Percentiles rank a stretch among this genome's conserved stretches.
Evolutionary conservation across 73 alveolate species (phyloP).

Genomic region (Loxodes magnus): DNA sequence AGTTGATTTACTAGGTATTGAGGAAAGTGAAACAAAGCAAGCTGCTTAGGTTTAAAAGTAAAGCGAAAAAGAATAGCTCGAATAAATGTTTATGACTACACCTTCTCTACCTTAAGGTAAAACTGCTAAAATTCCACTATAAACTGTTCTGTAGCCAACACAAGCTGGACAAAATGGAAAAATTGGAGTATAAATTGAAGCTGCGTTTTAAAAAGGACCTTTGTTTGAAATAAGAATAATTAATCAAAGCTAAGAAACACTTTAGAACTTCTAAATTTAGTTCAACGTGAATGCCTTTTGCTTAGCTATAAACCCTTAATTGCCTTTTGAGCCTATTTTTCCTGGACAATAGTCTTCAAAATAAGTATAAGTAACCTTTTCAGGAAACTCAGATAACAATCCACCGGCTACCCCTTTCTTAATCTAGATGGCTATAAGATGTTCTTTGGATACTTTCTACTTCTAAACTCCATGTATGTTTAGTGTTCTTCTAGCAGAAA

Average conservation of each 20-base stretch:
- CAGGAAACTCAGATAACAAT: not conserved
- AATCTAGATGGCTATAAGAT: slow-evolving; percentile 62
- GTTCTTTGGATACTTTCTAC: slow-evolving; percentile 58
- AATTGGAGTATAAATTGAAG: slow-evolving; percentile 1
- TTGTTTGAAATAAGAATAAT: slow-evolving; percentile 13
- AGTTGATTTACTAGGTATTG: not conserved
- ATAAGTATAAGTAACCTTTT: not conserved
- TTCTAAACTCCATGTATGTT: slow-evolving; percentile 57
- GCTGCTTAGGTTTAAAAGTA: too few species aligned
- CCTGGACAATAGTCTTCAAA: not conserved
- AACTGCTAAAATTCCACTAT: slow-evolving; percentile 6
- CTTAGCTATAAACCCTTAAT: slow-evolving; percentile 16
- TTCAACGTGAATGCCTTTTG: slow-evolving; percentile 41
- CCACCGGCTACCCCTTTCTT: slow-evolving; percentile 45
- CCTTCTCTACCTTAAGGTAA: not conserved
- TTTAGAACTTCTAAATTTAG: slow-evolving; percentile 28
- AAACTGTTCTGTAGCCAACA: not conserved
- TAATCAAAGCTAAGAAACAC: slow-evolving; percentile 2
- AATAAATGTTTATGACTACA: too few species aligned
- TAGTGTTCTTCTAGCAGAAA: slow-evolving; percentile 24
- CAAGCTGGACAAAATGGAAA: not conserved
- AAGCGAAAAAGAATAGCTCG: too few species aligned
- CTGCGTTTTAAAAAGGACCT: slow-evolving; percentile 10
- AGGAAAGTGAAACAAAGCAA: not conserved
- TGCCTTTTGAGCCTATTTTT: not conserved